A percentile compares a stretch with the other conserved stretches of the same genome.
phyloP scores from a whole-genome alignment of 345 rosid genomes.

The Eutrema yunnanense region DNA sequence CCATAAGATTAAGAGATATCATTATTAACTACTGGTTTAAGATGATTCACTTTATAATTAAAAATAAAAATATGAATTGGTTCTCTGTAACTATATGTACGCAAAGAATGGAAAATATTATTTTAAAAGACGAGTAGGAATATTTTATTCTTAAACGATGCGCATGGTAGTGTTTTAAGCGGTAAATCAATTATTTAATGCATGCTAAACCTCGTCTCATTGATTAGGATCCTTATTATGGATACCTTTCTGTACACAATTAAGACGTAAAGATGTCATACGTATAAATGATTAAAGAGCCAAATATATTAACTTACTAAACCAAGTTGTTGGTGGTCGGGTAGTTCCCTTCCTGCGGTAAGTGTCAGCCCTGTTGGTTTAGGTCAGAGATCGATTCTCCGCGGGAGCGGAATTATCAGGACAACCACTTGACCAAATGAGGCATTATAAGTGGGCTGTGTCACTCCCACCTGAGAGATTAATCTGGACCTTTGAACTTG shows the following conservation, averaged over 20 bases:
- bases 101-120: neutral
- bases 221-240: neutral
- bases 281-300: neutral
- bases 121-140: neutral
- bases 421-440: too few relatives aligned
- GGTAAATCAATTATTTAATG: neutral
- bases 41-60: too few relatives aligned
- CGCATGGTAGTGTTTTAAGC: slow-evolving; percentile 12
- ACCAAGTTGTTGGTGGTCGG: too few relatives aligned
- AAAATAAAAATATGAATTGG: too few relatives aligned
- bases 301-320: neutral
- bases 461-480: too few relatives aligned
- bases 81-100: too few relatives aligned
- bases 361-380: too few relatives aligned
- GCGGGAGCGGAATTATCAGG: too few relatives aligned
- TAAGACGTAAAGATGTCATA: neutral
- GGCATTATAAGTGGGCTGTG: too few relatives aligned
- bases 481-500: too few relatives aligned
- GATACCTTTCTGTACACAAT: neutral
- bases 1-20: neutral
- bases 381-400: too few relatives aligned
- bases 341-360: too few relatives aligned
- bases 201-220: slow-evolving; percentile 13
- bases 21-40: neutral
- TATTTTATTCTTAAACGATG: neutral